These are phyloP conservation scores for Monilinia polystroma DNA, from an alignment of 2,329 filamentous ascomycete genomes.

Conservation along the genomic window DNA sequence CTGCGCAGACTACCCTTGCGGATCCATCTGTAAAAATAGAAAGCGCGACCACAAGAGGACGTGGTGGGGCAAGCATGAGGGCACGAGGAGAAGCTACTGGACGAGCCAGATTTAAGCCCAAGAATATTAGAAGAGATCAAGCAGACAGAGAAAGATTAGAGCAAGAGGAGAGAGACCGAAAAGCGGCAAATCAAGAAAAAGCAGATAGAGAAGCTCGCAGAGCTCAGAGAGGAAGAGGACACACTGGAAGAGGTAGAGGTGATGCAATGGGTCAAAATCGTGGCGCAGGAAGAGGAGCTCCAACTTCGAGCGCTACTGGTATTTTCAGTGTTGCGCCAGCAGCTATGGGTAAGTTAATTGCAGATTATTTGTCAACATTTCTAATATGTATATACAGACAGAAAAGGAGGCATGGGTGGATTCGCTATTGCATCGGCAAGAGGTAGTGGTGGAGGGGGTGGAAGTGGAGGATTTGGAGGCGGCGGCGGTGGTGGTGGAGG, in stretches of 20 bases:
- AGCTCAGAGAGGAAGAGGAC: conserved; percentile 30
- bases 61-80: conserved; percentile 16
- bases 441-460: conserved; percentile 14
- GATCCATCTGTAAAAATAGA: conserved; percentile 23
- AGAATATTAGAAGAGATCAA: conserved; percentile 35
- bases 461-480: conserved; percentile 16
- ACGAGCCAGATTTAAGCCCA: conserved; percentile 40
- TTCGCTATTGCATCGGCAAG: conserved; percentile 13
- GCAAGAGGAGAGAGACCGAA: conserved; percentile 28
- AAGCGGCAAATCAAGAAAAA: conserved; percentile 26
- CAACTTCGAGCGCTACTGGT: conserved; percentile 30
- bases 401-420: conserved; percentile 12
- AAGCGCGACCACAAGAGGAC: conserved; percentile 9
- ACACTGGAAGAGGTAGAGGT: conserved; percentile 36
- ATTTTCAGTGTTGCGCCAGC: conserved; percentile 27
- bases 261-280: conserved; percentile 39
- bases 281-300: conserved; percentile 23
- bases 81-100: conserved; percentile 28
- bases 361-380: neutral
- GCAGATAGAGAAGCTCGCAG: conserved; percentile 27
- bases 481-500: neutral
- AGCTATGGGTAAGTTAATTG: conserved; percentile 13
- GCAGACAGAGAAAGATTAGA: conserved; percentile 33
- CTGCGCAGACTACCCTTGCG: conserved; percentile 34
- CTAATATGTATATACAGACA: conserved; percentile 15